Percentiles rank a stretch among this genome's conserved stretches.
phyloP scores from a whole-genome alignment of 768 basidiomycete genomes.

The Kwoniella botswanensis region DNA sequence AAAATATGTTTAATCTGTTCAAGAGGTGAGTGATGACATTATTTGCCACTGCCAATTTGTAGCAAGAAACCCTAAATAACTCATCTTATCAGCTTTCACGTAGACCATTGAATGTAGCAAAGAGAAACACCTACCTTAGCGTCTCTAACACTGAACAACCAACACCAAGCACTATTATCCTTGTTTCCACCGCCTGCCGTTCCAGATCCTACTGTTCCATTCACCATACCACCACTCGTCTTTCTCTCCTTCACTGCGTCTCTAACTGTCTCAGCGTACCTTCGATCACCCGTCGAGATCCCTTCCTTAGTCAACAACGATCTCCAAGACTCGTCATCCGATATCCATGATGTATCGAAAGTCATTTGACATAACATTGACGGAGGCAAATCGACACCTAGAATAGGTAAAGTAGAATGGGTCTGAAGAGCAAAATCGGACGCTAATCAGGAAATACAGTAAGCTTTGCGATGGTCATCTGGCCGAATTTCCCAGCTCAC shows the following conservation, averaged over 20 bases:
- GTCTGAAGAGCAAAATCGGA: constrained; percentile 45
- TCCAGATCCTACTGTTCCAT: constrained; percentile 5
- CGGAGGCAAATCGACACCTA: constrained; percentile 49
- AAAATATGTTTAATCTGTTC: too few relatives aligned
- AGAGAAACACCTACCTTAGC: constrained; percentile 27
- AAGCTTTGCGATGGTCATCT: too few relatives aligned
- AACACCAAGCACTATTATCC: constrained; percentile 27
- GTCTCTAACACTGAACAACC: constrained; percentile 48
- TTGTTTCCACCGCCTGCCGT: background rate
- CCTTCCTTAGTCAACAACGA: constrained; percentile 23
- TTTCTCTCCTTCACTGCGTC: constrained; percentile 32
- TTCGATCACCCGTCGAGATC: constrained; percentile 30
- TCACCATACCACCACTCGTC: constrained; percentile 3
- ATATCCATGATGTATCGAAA: constrained; percentile 42
- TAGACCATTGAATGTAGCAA: background rate
- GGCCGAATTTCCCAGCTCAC: constrained; percentile 6
- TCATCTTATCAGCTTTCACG: background rate
- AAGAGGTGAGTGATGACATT: background rate
- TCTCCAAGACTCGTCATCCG: constrained; percentile 53
- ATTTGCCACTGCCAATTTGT: constrained; percentile 23
- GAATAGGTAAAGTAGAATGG: constrained; percentile 44
- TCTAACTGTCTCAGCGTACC: constrained; percentile 43
- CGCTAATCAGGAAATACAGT: constrained; percentile 18
- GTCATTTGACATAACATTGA: constrained; percentile 42
- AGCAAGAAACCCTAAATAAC: constrained; percentile 43